Conservation (phyloP, 2,329 filamentous ascomycete genomes). For the Cordyceps farinosa region DNA sequence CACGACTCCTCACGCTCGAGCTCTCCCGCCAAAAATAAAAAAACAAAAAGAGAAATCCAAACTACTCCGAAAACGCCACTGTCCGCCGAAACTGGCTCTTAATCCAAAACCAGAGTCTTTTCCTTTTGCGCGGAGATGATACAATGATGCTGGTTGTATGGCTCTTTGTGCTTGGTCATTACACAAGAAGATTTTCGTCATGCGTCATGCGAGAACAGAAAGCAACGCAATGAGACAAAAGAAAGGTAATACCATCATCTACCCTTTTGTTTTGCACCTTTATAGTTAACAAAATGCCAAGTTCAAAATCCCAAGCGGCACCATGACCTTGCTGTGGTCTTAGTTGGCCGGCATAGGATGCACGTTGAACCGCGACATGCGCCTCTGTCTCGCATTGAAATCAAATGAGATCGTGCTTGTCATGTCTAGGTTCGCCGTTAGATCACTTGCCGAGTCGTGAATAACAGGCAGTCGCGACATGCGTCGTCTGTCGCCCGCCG, state of each 20-base stretch:
- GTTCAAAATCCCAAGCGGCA: neutral
- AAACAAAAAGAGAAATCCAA: neutral
- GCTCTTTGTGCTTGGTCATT: neutral
- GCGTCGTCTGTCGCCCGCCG: constrained; percentile 2
- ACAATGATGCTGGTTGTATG: neutral
- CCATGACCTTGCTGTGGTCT: neutral
- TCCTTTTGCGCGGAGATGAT: neutral
- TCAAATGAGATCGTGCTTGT: constrained; percentile 13
- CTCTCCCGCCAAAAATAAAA: neutral
- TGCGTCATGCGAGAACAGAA: too few species aligned
- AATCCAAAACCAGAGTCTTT: neutral
- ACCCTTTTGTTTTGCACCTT: too few species aligned
- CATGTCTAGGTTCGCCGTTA: constrained; percentile 12
- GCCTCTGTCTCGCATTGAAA: constrained; percentile 19
- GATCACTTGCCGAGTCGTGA: constrained; percentile 9
- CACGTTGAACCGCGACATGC: constrained; percentile 18
- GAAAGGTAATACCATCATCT: neutral
- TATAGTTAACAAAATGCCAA: neutral
- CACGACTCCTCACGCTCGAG: too few species aligned
- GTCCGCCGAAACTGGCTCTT: neutral
- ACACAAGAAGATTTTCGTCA: neutral
- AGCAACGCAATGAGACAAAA: neutral
- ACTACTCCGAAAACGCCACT: neutral
- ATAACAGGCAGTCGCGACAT: constrained; percentile 14
- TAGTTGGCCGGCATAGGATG: constrained; percentile 15